Base-by-base conservation (phyloP, 164 flowering plant species). In the Macadamia integrifolia region DNA sequence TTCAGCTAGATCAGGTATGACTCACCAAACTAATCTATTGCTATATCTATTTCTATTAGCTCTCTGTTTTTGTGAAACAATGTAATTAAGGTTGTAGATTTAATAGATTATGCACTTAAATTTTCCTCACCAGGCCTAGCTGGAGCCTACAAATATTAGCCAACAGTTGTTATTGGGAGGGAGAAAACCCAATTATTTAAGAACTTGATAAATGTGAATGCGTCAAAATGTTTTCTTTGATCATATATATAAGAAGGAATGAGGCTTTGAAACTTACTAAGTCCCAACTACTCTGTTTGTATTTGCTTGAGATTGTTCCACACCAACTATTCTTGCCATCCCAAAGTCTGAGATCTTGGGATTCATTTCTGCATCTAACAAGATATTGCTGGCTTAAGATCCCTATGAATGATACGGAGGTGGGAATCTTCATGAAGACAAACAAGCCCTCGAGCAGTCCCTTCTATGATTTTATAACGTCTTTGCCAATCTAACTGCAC, bases 311-410 rank as follows among this genome's bases (percentile, higher is more conserved):
- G 75, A 78, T 71, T 79, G 74, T 58, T 79, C 83, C 46, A 61
- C 23, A 1, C 3, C 69, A 60, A 81, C 76, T 40, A 80, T 58
- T 44, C 76, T 78, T 46, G 83, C 85, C 81, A 78, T 74, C 13
- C 85, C 85, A 58, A 83, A 81, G 48, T 83, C 87, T 18, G 87
- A 55, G 46, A 83, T 78, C 66, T 81, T 83, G 6, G 84, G 73
- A 15, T 76, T 76, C 84, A 80, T 78, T 1, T 74, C 68, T 0
- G 10, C 52, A 66, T 76, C 79, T 30, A 76, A 43, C 28, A 76
- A 58, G 35, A 76, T 48, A 55, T 72, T 76, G 35, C 72, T 66
- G 13, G 70, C 78, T 76, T 76, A 18, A 76, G 72, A 62, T 72
- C 78, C n/a, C 70, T 64, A 50, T 76, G 72, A 30, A 76, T 76